phyloP scores from a whole-genome alignment of 169 alveolate species.

The Miamiensis avidus region DNA sequence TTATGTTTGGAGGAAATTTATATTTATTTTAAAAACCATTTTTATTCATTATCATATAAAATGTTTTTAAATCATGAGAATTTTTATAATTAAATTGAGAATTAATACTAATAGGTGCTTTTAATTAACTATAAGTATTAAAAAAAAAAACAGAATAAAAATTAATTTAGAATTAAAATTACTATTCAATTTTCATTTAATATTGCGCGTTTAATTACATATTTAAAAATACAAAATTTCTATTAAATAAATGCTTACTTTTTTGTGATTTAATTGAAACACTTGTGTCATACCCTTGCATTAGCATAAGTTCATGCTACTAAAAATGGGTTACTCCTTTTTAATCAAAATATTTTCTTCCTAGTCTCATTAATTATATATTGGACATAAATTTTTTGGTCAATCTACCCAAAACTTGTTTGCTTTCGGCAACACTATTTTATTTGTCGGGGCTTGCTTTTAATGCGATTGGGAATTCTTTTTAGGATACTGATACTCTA shows the following conservation, averaged over 20 bases:
- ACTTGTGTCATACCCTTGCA: not conserved
- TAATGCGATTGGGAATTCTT: not conserved
- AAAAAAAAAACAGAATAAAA: no score
- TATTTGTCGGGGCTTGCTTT: not conserved
- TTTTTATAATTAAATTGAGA: no score
- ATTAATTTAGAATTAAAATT: no score
- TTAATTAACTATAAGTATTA: no score
- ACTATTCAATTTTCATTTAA: not conserved
- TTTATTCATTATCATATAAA: no score
- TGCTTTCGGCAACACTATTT: not conserved
- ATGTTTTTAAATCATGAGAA: no score
- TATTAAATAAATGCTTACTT: not conserved
- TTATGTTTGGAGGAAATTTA: no score
- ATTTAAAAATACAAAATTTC: no score
- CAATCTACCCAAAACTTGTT: not conserved
- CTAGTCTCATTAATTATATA: not conserved
- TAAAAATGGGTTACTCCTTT: not conserved
- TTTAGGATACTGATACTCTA: no score
- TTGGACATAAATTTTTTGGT: no score
- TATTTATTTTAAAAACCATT: no score
- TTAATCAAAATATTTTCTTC: not conserved
- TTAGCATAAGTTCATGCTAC: not conserved
- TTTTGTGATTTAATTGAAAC: not conserved
- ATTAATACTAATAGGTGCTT: no score
- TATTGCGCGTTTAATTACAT: not conserved